Base-by-base conservation (phyloP, 495 filamentous ascomycete species). In the Aspergillus olivimuriae region DNA sequence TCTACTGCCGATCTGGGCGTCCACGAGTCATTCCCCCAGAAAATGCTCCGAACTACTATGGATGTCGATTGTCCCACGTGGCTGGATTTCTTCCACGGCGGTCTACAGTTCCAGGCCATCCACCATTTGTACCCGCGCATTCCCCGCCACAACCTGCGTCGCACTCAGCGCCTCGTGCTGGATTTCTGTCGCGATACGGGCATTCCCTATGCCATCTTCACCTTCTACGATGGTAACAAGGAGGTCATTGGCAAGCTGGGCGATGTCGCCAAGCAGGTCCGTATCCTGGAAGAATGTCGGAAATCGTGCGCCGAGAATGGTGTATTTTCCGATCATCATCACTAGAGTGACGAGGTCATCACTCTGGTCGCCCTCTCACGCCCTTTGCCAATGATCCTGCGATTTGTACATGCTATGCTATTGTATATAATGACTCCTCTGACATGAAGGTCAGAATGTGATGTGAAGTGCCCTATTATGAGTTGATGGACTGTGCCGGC, bases 21-120 rank as follows among this genome's bases (percentile, higher is more conserved):
- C 3, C 70, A 81, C 43, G 92, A 98, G 66, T 91, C 85, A 11
- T 98, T 97, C 61, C 83, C 92, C 2, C 92, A 98, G 68, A 88
- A 84, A 63, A 96, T 96, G 92, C 75, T 98, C 38, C 78, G 92
- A 44, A 98, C 92, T 9, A 96, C 92, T 6, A 96, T 96, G 92
- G 92, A 98, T 47, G 84, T 98, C 14, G 91, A 95, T 59, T 98
- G 92, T 59, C 87, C 92, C 1, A 70, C 80, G 21, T 98, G 92
- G 92, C 73, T 98, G 14, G 92, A 98, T 56, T 98, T 94, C 61
- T 79, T 98, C 62, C 92, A 98, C 55, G 92, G 92, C 14, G 92
- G 92, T 26, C 68, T 98, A 57, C 92, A 98, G 62, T 97, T 96
- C 61, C 92, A 98, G 62, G 92, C 85, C 22, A 86, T 98, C 44